A percentile compares a stretch with the other conserved stretches of the same genome.
These are phyloP conservation scores for Batrachochytrium dendrobatidis DNA, from an alignment of 371 early-diverging fungal genomes.

Conservation along the genomic window DNA sequence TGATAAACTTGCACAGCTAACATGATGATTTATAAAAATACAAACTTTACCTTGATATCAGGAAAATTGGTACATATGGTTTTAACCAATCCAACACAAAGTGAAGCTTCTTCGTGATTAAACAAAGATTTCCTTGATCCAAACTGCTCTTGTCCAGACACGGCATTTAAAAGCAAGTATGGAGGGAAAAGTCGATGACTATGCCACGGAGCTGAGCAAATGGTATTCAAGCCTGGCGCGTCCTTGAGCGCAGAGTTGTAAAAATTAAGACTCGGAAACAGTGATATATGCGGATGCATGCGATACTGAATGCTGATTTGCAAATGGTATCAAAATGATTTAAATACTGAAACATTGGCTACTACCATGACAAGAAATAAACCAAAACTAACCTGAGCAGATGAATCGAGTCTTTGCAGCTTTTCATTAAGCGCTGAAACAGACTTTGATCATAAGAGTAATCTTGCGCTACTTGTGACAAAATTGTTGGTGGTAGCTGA, in stretches of 20 bases:
- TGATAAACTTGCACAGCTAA: too few species aligned
- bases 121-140: slow-evolving; percentile 66
- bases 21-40: background rate
- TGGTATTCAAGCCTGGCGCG: slow-evolving; percentile 60
- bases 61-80: slow-evolving; percentile 2
- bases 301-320: slow-evolving; percentile 84
- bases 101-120: slow-evolving; percentile 73
- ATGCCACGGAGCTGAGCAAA: slow-evolving; percentile 75
- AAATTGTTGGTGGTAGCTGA: slow-evolving; percentile 92
- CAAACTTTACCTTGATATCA: background rate
- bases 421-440: slow-evolving; percentile 73
- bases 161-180: slow-evolving; percentile 71
- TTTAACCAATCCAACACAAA: slow-evolving; percentile 64
- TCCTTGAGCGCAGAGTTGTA: slow-evolving; percentile 72
- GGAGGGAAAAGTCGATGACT: slow-evolving; percentile 53
- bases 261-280: slow-evolving; percentile 74
- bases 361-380: too few species aligned
- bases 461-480: slow-evolving; percentile 64
- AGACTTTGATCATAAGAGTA: slow-evolving; percentile 82
- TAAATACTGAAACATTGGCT: too few species aligned
- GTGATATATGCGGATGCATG: slow-evolving; percentile 92
- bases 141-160: slow-evolving; percentile 59
- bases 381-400: slow-evolving; percentile 5
- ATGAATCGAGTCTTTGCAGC: slow-evolving; percentile 4
- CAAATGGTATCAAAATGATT: too few species aligned